Conservation (phyloP, 805 yeast genomes). For the Priceomyces haplophilus region DNA sequence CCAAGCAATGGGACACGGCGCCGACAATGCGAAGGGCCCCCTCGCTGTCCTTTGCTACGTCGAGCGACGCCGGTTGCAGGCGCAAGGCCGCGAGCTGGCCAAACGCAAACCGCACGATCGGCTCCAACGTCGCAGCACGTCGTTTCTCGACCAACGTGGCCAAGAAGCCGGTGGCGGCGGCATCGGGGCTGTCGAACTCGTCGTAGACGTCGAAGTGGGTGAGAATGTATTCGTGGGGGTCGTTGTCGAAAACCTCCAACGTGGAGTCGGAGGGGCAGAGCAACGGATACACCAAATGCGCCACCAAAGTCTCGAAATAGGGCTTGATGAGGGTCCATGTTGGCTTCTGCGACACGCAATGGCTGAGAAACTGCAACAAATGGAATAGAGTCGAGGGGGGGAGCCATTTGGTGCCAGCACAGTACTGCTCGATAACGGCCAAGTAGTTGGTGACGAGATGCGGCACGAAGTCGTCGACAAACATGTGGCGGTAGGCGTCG, state of each 20-base stretch:
- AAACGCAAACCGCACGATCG: conserved; percentile 60
- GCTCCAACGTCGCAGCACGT: conserved; percentile 54
- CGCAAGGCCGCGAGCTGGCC: conserved; percentile 34
- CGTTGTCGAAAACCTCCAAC: conserved; percentile 74
- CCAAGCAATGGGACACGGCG: conserved; percentile 58
- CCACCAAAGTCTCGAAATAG: conserved; percentile 59
- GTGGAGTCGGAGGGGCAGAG: conserved; percentile 66
- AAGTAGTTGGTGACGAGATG: conserved; percentile 65
- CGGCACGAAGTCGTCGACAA: conserved; percentile 62
- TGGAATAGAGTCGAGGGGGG: conserved; percentile 62
- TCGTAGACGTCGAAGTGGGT: conserved; percentile 58
- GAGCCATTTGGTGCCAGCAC: conserved; percentile 63
- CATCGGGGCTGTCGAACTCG: conserved; percentile 61
- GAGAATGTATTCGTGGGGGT: conserved; percentile 86
- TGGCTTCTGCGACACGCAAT: conserved; percentile 49
- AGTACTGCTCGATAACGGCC: conserved; percentile 71
- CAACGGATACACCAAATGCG: conserved; percentile 73
- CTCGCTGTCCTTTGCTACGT: conserved; percentile 62
- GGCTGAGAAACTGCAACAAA: conserved; percentile 51
- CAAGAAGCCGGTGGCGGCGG: conserved; percentile 73
- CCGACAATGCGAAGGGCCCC: conserved; percentile 80
- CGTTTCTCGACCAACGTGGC: conserved; percentile 70
- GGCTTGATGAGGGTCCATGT: conserved; percentile 70
- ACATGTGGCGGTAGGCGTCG: conserved; percentile 56
- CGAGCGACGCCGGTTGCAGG: conserved; percentile 38